Evolutionary conservation across 331 rosid genomes (phyloP), one percentile per base, ranked within the genome.

Genomic region (Telfairia occidentalis): DNA sequence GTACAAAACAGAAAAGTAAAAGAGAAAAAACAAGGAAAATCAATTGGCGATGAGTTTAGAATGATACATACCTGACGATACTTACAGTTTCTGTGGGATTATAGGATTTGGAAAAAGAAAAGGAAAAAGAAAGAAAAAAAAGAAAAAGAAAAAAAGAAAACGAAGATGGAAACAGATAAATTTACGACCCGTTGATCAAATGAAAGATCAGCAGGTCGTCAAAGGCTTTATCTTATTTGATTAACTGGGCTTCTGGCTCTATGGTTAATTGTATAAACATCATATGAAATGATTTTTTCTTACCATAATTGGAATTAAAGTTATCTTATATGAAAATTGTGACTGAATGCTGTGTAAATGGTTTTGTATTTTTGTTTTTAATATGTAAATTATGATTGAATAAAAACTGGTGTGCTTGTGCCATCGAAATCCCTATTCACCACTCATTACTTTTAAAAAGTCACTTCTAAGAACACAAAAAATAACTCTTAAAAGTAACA

Each of bases 231-330:
- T 64, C 21, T 34, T 61, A 35, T 64, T 64, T 66, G 35, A 66
- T 38, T 65, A 65, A 65, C 50, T 37, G 52, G 52, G 53, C 11
- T 66, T 66, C 73, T 19, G 72, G 72, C 42, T 37, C 24, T 65
- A 38, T 38, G 72, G 32, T n/a, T 19, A 40, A 66, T 23, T 66
- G 73, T 66, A 66, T 40, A 66, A 40, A 40, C 52, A 66, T 38
- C 53, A 42, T 66, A 21, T 23, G 45, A 19, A 66, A 42, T 11
- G 19, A 23, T 40, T 37, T 0, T 40, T 65, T 38, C 30, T 34
- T 66, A 63, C 9, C 18, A 18, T 61, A 18, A 8, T 2, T 61
- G 45, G 45, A 61, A 57, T 19, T 11, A 1, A 1, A 8, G 45
- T 18, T 59, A 29, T 2, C 21, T 18, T 48, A 53, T 52, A 0